Conservation (phyloP, 2,329 filamentous ascomycete genomes). For the Fusarium oligoseptatum region DNA sequence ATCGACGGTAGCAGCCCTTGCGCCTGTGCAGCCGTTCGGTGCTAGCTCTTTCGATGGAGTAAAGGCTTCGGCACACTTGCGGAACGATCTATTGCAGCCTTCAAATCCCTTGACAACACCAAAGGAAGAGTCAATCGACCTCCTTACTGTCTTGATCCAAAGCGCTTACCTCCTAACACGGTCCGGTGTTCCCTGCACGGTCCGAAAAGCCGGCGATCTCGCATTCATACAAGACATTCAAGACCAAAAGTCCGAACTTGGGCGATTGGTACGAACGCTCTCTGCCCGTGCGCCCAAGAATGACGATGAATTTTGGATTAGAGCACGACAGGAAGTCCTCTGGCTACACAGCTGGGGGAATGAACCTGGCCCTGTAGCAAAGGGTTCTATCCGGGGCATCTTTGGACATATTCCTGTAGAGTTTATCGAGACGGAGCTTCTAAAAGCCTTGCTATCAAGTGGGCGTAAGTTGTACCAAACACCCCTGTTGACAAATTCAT, state of each 20-base stretch:
- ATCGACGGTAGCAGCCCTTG: slow-evolving; percentile 60
- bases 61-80: slow-evolving; percentile 49
- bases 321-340: slow-evolving; percentile 72
- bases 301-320: slow-evolving; percentile 75
- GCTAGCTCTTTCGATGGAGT: slow-evolving; percentile 32
- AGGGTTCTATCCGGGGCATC: slow-evolving; percentile 68
- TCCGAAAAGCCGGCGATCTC: slow-evolving; percentile 71
- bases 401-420: slow-evolving; percentile 71
- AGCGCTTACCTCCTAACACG: slow-evolving; percentile 70
- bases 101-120: slow-evolving; percentile 77
- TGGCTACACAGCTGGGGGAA: slow-evolving; percentile 82
- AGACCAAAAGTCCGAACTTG: slow-evolving; percentile 73
- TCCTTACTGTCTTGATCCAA: slow-evolving; percentile 74
- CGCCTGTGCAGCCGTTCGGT: slow-evolving; percentile 52
- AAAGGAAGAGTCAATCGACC: slow-evolving; percentile 64
- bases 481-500: too few relatives aligned
- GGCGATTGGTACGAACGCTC: slow-evolving; percentile 69
- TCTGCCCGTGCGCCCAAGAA: slow-evolving; percentile 64
- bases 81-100: slow-evolving; percentile 65
- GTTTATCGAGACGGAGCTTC: slow-evolving; percentile 77
- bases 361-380: slow-evolving; percentile 47
- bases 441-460: slow-evolving; percentile 75
- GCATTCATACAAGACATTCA: slow-evolving; percentile 72
- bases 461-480: slow-evolving; percentile 61
- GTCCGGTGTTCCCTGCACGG: slow-evolving; percentile 62